Evolutionary conservation across 78 protist genomes (phyloP), one percentile per base, ranked within the genome.

Genomic region (Emiliania huxleyi): DNA sequence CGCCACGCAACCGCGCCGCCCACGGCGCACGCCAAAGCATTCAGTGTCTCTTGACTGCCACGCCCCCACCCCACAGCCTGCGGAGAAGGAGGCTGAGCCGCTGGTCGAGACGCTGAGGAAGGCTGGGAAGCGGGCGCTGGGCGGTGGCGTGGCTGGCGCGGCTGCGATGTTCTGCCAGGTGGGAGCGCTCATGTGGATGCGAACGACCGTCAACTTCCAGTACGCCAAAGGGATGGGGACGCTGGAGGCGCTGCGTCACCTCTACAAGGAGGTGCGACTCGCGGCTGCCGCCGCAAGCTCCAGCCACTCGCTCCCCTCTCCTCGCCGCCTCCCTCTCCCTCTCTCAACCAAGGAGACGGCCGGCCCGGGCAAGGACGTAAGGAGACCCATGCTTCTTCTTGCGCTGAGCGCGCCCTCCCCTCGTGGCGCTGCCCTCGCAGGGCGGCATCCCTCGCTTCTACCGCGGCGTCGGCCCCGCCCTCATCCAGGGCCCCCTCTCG

Each of bases 391-490:
- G n/a, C n/a, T n/a, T n/a, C n/a, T n/a, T n/a, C n/a, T n/a, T 40
- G 85, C 69, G 33, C 35, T 75, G 43, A 84, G 92, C 6, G 94
- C 94, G 2, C 79, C 94, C 1, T 55, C 79, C 69, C 88, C 95
- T 23, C 49, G 81, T 0, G 93, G 85, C 81, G 93, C 44, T 19
- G 56, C 35, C 42, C 22, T 29, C 90, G 94, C 33, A 97, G n/a
- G 98, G 98, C 25, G 98, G 98, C 29, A 89, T 97, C 35, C 92
- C 37, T 2, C 81, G 98, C 49, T 97, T 97, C 91, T 97, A 97
- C 92, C 43, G 87, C 19, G 98, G 98, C 23, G 12, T 90, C 25
- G 91, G 91, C 4, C 96, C 96, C 0, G 98, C 98, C 22, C 91
- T 97, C 29, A 0, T 93, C 21, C 85, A 77, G 85, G 46, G 48